Evolutionary conservation across 2,329 filamentous ascomycete species (phyloP), one percentile per base, ranked within the genome.

Genomic region (Exophiala xenobiotica): DNA sequence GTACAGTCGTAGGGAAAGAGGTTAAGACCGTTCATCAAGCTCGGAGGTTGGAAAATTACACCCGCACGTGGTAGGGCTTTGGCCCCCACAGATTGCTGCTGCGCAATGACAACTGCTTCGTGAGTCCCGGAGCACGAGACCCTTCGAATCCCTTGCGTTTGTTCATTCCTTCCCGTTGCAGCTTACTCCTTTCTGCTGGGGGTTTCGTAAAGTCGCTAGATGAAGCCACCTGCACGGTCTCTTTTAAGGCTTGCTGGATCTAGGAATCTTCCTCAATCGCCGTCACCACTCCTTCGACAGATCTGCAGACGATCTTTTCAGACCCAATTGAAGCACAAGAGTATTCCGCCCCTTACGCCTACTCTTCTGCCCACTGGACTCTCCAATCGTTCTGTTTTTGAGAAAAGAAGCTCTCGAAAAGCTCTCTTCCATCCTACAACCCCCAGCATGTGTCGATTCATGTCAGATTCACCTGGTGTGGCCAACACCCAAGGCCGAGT

Each of bases 401-500:
- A n/a, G n/a, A n/a, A n/a, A n/a, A n/a, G n/a, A n/a, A n/a, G n/a
- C n/a, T n/a, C n/a, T n/a, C n/a, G n/a, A n/a, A n/a, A n/a, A n/a
- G n/a, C n/a, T 50, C 44, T 37, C 35, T 33, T 23, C 38, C 47
- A 8, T 18, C 29, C 16, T 38, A 14, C n/a, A 20, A 19, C 12
- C 9, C 18, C 49, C 37, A 59, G 40, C 31, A 62, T 62, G 60
- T 61, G 60, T 39, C 53, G 59, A 39, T 58, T 58, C 52, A 56
- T 52, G 52, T 57, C 59, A 8, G 59, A 61, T 49, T 53, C 53
- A 19, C 49, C 60, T 12, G 60, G 60, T 35, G 49, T 47, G 8
- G 50, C 49, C 39, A 61, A 33, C 19, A 54, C 59, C 26, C 53
- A 56, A 44, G 57, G 57, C 37, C 85, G 92, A 64, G 87, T 95